Percentiles rank a stretch among this genome's conserved stretches.
Conservation (phyloP, 2,329 filamentous ascomycete genomes). For the Paecilomyces fulvus region DNA sequence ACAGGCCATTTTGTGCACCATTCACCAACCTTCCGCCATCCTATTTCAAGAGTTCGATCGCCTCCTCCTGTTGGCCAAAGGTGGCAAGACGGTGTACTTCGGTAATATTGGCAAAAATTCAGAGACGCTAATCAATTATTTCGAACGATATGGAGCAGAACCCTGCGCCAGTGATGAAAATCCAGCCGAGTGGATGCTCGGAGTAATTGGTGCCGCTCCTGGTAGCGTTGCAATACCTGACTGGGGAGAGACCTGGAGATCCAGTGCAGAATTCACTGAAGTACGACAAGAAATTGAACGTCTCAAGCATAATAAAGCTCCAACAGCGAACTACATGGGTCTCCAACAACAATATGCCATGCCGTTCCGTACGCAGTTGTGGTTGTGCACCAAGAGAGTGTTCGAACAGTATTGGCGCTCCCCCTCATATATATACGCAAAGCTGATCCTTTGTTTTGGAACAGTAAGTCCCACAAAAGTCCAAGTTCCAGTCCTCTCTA, state of each 20-base stretch:
- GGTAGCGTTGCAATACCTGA: slow-evolving; percentile 56
- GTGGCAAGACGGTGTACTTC: slow-evolving; percentile 62
- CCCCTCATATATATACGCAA: slow-evolving; percentile 82
- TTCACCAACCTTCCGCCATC: slow-evolving; percentile 91
- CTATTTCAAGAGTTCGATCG: slow-evolving; percentile 78
- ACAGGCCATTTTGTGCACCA: slow-evolving; percentile 88
- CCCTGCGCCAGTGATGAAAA: slow-evolving; percentile 56
- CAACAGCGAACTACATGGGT: slow-evolving; percentile 34
- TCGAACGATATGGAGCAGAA: slow-evolving; percentile 55
- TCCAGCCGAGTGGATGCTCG: slow-evolving; percentile 68
- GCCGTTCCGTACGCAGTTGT: slow-evolving; percentile 59
- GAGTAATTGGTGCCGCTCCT: slow-evolving; percentile 51
- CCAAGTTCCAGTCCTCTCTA: slow-evolving; percentile 43
- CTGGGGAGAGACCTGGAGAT: slow-evolving; percentile 57
- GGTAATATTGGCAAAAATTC: slow-evolving; percentile 57
- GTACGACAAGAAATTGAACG: slow-evolving; percentile 40
- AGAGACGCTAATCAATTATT: slow-evolving; percentile 51
- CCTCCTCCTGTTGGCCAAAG: slow-evolving; percentile 55
- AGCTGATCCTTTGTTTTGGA: slow-evolving; percentile 50
- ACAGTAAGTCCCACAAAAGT: too few species aligned
- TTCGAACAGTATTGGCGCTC: slow-evolving; percentile 92
- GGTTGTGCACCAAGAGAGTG: slow-evolving; percentile 62
- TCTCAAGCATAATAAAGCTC: slow-evolving; percentile 33
- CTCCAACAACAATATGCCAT: slow-evolving; percentile 71
- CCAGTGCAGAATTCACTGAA: slow-evolving; percentile 51